phyloP scores from a whole-genome alignment of 768 basidiomycete genomes.

The Leccinum broughii region DNA sequence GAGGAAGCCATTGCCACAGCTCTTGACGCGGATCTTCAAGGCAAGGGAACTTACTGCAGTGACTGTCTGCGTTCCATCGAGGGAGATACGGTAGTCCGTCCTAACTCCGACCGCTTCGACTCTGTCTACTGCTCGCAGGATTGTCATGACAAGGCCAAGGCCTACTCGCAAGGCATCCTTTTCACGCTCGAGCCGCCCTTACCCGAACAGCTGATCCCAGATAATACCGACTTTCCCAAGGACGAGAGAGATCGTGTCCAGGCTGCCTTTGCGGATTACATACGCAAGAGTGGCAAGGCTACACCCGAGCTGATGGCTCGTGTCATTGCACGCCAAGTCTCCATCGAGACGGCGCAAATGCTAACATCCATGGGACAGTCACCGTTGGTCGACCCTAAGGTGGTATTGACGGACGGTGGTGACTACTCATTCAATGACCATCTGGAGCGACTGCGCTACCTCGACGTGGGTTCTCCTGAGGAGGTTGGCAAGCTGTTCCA shows the following conservation, averaged over 20 bases:
- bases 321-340: conserved; percentile 72
- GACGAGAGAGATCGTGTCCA: conserved; percentile 61
- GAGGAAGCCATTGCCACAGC: conserved; percentile 72
- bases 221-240: conserved; percentile 32
- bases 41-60: conserved; percentile 66
- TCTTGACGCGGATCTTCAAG: conserved; percentile 71
- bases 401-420: conserved; percentile 40
- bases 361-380: conserved; percentile 28
- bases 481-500: conserved; percentile 53
- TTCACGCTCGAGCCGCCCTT: conserved; percentile 68
- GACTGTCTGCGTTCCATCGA: conserved; percentile 68
- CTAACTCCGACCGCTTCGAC: conserved; percentile 51
- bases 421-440: conserved; percentile 75
- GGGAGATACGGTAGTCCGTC: conserved; percentile 43
- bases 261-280: conserved; percentile 51
- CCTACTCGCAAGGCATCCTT: conserved; percentile 66
- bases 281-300: conserved; percentile 49
- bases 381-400: conserved; percentile 14
- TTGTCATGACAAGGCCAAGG: conserved; percentile 56
- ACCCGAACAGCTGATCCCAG: conserved; percentile 43
- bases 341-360: conserved; percentile 61
- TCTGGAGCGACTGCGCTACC: conserved; percentile 69
- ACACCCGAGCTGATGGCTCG: conserved; percentile 63
- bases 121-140: conserved; percentile 74
- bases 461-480: conserved; percentile 51